These are phyloP conservation scores for Rutidosis leptorrhynchoides DNA, from an alignment of 129 eudicot species.

Conservation along the genomic window DNA sequence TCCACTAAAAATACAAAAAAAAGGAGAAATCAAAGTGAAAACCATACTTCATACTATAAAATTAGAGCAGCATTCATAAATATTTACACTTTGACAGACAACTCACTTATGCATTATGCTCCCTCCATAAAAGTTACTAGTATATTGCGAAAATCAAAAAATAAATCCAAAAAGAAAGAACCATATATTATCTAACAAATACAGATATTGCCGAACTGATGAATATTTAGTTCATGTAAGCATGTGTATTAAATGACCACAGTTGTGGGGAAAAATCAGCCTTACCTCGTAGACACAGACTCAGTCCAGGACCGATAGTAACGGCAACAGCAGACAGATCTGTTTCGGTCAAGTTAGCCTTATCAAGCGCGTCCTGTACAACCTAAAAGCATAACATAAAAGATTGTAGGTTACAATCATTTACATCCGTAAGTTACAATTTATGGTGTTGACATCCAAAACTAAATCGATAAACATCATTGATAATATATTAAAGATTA, in stretches of 20 bases:
- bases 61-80: not conserved
- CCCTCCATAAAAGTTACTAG: not conserved
- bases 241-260: not conserved
- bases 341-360: conserved; percentile 64
- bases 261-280: not conserved
- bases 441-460: not conserved
- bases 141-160: not conserved
- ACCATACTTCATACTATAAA: not conserved
- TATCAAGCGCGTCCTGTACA: conserved; percentile 87
- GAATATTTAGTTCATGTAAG: not conserved
- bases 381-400: conserved; percentile 48
- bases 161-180: not conserved
- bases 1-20: conserved; percentile 1
- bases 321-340: conserved; percentile 98
- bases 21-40: not conserved
- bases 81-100: not conserved
- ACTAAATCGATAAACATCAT: not conserved
- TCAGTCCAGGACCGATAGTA: conserved; percentile 94
- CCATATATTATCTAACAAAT: not conserved
- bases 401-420: conserved; percentile 1
- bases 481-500: conserved; percentile 1
- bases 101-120: not conserved
- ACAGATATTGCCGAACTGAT: not conserved
- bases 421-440: not conserved
- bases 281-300: conserved; percentile 93